Evolutionary conservation across 768 basidiomycete genomes (phyloP), one percentile per base, ranked within the genome.

Genomic region (Peribolospora kevripleyi): DNA sequence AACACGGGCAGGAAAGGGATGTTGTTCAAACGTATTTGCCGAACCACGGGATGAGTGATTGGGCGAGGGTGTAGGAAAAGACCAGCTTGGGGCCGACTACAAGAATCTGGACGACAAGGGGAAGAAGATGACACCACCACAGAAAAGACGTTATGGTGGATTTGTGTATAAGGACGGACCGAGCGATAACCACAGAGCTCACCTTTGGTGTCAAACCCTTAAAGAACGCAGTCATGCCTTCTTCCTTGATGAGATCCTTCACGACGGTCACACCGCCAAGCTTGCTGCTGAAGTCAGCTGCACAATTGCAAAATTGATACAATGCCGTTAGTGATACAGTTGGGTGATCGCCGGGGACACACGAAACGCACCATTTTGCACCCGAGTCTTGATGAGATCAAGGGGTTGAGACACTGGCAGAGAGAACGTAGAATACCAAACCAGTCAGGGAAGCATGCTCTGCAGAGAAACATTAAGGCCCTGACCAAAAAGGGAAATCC

Each of bases 131-230:
- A 2, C 9, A 41, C 36, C 48, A 53, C 3, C 39, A 36, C 25
- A 40, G 25, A 43, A 8, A 7, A 46, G 1, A 25, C 25, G 25
- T 25, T 25, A 25, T 25, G 25, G 11, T 25, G 39, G 7, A 42
- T 13, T 46, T 50, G 40, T 54, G 52, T 47, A 50, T 51, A 14
- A 48, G 10, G 55, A 52, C 54, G 48, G 10, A 11, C 40, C 14
- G n/a, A 13, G 42, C 45, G 8, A 46, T 48, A 51, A 38, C 14
- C 7, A 37, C 4, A 11, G 11, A 5, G 62, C 70, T 25, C 42
- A 88, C 86, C 76, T 97, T 98, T 53, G 91, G 91, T 37, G 87
- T 95, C 59, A 95, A 72, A 13, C 91, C 91, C 72, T 98, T 95
- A 76, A 95, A 93, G 69, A 95, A 82, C 13, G 84, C 87, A 55